Evolutionary conservation across 345 rosid genomes (phyloP).

Genomic region (Barbarea vulgaris): DNA sequence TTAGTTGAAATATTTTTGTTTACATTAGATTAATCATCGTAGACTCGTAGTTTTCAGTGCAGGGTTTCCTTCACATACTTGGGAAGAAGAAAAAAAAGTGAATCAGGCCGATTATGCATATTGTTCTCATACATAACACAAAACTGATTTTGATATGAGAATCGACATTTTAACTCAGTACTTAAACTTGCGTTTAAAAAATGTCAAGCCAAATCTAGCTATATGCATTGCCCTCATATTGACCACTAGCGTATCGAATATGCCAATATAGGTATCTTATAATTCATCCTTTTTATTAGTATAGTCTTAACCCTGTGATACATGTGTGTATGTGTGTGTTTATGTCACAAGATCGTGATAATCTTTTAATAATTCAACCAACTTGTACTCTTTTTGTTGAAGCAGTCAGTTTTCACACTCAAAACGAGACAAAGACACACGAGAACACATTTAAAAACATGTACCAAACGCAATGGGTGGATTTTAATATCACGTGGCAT

Average conservation of each 20-base stretch:
- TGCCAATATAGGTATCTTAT: neutral
- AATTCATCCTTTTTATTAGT: neutral
- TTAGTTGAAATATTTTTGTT: neutral
- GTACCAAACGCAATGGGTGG: constrained; percentile 11
- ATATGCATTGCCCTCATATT: neutral
- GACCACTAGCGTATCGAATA: too few species aligned
- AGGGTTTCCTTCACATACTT: neutral
- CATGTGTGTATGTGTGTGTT: too few species aligned
- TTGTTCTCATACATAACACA: neutral
- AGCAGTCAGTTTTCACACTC: constrained; percentile 18
- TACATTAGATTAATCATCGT: neutral
- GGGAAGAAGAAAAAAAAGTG: neutral
- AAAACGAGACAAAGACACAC: constrained; percentile 32
- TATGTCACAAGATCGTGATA: neutral
- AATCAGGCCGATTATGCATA: neutral
- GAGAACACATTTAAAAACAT: constrained; percentile 16
- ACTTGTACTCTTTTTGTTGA: neutral
- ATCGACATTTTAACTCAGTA: neutral
- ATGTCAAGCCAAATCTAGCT: neutral
- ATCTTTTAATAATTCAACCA: constrained; percentile 7
- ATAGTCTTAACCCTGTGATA: neutral
- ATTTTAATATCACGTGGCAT: constrained; percentile 25
- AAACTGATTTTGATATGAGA: neutral
- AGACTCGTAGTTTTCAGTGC: neutral
- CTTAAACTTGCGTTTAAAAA: neutral